A percentile compares a stretch with the other conserved stretches of the same genome.
These are phyloP conservation scores for Pseudocercospora macadamiae DNA, from an alignment of 2,329 filamentous ascomycete species.

Conservation along the genomic window DNA sequence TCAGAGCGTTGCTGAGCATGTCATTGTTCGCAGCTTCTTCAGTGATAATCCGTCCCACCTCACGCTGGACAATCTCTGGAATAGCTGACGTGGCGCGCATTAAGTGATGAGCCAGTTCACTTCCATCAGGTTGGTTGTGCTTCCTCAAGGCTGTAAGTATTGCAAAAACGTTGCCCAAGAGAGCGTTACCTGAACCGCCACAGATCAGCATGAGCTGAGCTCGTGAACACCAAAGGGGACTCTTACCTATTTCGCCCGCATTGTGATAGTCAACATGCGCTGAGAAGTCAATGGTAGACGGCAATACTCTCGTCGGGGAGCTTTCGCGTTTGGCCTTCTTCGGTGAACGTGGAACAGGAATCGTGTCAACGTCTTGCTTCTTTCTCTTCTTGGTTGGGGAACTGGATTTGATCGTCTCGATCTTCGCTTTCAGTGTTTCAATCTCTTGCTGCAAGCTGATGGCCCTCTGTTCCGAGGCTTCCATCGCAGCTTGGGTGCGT, in stretches of 20 bases:
- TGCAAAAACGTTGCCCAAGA: slow-evolving; percentile 35
- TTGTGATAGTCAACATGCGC: slow-evolving; percentile 23
- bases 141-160: slow-evolving; percentile 32
- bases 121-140: slow-evolving; percentile 19
- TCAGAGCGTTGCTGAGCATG: slow-evolving; percentile 25
- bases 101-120: slow-evolving; percentile 34
- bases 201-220: background rate
- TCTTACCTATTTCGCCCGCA: slow-evolving; percentile 30
- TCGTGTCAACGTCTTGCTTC: slow-evolving; percentile 31
- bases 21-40: slow-evolving; percentile 8
- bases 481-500: slow-evolving; percentile 23
- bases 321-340: slow-evolving; percentile 30
- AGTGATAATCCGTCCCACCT: slow-evolving; percentile 14
- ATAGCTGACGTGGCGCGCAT: slow-evolving; percentile 27
- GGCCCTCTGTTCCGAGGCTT: slow-evolving; percentile 24
- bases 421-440: slow-evolving; percentile 27
- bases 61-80: slow-evolving; percentile 27
- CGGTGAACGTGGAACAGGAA: slow-evolving; percentile 28
- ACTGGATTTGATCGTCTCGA: slow-evolving; percentile 16
- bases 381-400: slow-evolving; percentile 34
- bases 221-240: too few species aligned
- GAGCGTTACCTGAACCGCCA: slow-evolving; percentile 25
- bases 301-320: slow-evolving; percentile 13
- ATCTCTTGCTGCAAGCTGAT: slow-evolving; percentile 30
- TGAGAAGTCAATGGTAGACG: background rate